phyloP scores from a whole-genome alignment of 345 rosid genomes.

The Pseudoturritis turrita region DNA sequence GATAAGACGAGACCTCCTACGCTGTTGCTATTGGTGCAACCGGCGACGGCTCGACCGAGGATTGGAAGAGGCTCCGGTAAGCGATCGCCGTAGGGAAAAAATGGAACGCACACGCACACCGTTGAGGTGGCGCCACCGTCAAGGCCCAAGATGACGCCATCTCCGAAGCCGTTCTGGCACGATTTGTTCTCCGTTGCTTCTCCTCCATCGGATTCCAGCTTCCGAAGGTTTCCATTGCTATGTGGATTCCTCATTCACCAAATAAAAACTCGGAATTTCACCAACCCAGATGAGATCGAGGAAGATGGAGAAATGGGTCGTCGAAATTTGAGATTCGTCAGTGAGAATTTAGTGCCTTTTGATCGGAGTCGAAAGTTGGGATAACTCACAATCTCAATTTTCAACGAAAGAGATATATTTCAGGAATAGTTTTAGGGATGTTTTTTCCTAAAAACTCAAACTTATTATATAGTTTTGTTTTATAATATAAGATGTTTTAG shows the following conservation, averaged over 20 bases:
- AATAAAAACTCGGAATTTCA: background rate
- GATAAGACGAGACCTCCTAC: constrained; percentile 31
- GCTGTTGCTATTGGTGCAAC: constrained; percentile 36
- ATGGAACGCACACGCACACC: constrained; percentile 36
- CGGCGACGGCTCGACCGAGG: constrained; percentile 30
- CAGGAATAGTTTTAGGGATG: background rate
- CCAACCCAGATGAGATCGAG: constrained; percentile 27
- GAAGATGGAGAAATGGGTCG: constrained; percentile 14
- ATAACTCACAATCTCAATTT: background rate
- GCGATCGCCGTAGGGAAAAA: constrained; percentile 2
- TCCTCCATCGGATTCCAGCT: background rate
- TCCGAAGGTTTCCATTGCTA: constrained; percentile 18
- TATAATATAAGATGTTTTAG: no score
- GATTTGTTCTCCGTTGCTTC: background rate
- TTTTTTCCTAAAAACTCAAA: no score
- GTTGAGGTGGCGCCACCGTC: constrained; percentile 42
- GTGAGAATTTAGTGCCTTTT: background rate
- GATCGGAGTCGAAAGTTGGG: background rate
- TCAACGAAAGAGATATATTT: background rate
- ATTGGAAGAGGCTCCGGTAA: constrained; percentile 30
- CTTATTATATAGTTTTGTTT: no score
- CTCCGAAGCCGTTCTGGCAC: constrained; percentile 14
- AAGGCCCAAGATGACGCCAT: constrained; percentile 30
- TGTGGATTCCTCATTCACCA: constrained; percentile 22
- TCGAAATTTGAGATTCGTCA: background rate